These are phyloP conservation scores for Coniferiporia weirii DNA, from an alignment of 1,284 basidiomycete species.

Conservation along the genomic window DNA sequence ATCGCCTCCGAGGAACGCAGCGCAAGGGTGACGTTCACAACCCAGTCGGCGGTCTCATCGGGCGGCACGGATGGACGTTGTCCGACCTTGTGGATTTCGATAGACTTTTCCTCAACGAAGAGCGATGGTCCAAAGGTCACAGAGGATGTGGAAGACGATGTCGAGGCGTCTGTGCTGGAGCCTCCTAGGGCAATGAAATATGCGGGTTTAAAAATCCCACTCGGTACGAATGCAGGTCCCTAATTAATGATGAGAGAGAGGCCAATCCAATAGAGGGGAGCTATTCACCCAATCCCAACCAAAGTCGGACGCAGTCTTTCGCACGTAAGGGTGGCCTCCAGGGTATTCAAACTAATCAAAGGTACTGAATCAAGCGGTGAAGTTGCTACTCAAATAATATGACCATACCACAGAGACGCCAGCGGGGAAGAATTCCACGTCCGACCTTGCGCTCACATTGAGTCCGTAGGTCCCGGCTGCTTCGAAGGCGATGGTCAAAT, in stretches of 20 bases:
- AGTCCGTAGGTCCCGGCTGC: conserved; percentile 49
- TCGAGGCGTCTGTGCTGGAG: conserved; percentile 8
- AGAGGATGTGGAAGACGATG: conserved; percentile 18
- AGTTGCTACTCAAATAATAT: background rate
- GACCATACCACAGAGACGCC: conserved; percentile 24
- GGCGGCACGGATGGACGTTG: conserved; percentile 37
- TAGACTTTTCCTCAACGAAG: conserved; percentile 47
- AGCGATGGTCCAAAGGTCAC: conserved; percentile 28
- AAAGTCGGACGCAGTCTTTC: conserved; percentile 52
- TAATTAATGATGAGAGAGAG: conserved; percentile 21
- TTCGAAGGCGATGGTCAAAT: conserved; percentile 48
- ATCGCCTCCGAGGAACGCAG: conserved; percentile 39
- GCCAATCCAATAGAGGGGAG: background rate
- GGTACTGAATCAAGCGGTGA: conserved; percentile 20
- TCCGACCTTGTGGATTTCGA: conserved; percentile 51
- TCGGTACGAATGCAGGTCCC: conserved; percentile 55
- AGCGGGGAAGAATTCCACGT: conserved; percentile 37
- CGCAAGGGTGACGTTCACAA: conserved; percentile 50
- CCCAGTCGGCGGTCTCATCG: conserved; percentile 45
- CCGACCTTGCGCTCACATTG: conserved; percentile 45
- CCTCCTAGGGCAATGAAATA: conserved; percentile 40
- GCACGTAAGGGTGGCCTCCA: conserved; percentile 42
- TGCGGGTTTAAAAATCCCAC: conserved; percentile 50
- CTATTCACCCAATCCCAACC: conserved; percentile 51
- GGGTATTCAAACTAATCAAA: conserved; percentile 43